A percentile compares a stretch with the other conserved stretches of the same genome.
These are phyloP conservation scores for Saposhnikovia divaricata DNA, from an alignment of 129 eudicot species.

Conservation along the genomic window DNA sequence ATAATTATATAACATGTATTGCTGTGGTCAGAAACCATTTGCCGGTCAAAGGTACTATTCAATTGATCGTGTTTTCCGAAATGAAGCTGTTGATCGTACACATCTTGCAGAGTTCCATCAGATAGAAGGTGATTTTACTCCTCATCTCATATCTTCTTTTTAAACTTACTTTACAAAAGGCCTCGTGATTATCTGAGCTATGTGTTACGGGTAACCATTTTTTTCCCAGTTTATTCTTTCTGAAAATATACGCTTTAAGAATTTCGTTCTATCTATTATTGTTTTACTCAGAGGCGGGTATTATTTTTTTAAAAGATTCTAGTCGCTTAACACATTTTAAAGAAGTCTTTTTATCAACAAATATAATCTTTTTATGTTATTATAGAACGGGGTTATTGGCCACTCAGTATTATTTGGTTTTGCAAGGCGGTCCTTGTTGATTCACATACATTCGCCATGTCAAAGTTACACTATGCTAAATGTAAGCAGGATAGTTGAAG, in stretches of 20 bases:
- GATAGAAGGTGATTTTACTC: conserved; percentile 62
- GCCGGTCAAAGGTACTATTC: conserved; percentile 67
- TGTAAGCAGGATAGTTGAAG: background rate
- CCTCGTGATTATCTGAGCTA: background rate
- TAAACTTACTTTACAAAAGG: background rate
- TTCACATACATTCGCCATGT: background rate
- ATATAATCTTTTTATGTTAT: too few relatives aligned
- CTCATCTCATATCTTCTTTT: background rate
- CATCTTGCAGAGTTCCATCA: conserved; percentile 98
- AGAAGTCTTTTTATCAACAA: too few relatives aligned
- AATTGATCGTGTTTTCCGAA: conserved; percentile 92
- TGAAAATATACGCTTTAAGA: background rate
- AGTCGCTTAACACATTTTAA: too few relatives aligned
- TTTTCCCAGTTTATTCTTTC: background rate
- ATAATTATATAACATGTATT: conserved; percentile 5
- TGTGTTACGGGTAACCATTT: background rate
- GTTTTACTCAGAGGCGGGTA: background rate
- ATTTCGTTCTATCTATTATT: background rate
- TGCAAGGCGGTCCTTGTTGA: background rate
- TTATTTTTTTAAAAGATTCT: background rate
- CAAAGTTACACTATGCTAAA: background rate
- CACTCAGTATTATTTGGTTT: too few relatives aligned
- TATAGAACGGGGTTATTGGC: too few relatives aligned
- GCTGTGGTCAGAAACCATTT: conserved; percentile 55
- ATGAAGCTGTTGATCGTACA: conserved; percentile 96